Evolutionary conservation across 768 basidiomycete genomes (phyloP).

Genomic region (Termitomyces heimii): DNA sequence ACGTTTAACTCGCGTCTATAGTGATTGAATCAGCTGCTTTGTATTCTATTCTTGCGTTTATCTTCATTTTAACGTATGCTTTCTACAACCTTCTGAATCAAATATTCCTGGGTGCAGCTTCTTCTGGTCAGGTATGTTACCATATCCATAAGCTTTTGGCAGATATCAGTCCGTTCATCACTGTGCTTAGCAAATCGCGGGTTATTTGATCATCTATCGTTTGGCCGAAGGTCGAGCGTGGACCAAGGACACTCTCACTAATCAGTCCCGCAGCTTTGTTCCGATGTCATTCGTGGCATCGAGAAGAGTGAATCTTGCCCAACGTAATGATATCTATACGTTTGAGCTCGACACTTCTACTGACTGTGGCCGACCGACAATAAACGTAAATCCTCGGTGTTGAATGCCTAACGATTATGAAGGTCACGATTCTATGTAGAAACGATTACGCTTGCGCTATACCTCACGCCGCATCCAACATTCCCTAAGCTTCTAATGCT

Average conservation of each 20-base stretch:
- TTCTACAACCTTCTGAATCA: constrained; percentile 25
- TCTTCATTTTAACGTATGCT: constrained; percentile 24
- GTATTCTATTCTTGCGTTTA: constrained; percentile 24
- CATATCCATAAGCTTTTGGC: neutral
- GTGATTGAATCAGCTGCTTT: constrained; percentile 31
- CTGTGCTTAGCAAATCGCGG: constrained; percentile 28
- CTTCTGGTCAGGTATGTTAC: constrained; percentile 21
- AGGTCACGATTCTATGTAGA: neutral
- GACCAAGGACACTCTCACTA: constrained; percentile 18
- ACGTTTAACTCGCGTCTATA: constrained; percentile 14
- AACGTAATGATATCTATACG: neutral
- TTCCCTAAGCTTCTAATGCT: neutral
- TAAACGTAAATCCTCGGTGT: neutral
- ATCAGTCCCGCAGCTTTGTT: constrained; percentile 8
- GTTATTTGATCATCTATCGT: neutral
- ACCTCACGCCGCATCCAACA: neutral
- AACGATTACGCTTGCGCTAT: neutral
- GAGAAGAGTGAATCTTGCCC: neutral
- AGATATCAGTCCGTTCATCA: neutral
- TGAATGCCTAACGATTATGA: neutral
- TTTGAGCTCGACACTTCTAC: neutral
- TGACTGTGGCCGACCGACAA: neutral
- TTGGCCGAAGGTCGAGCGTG: neutral
- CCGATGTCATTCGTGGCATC: constrained; percentile 12
- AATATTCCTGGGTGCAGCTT: constrained; percentile 22